These are phyloP conservation scores for Eucalyptus viminalis DNA, from an alignment of 345 rosid genomes.

Conservation along the genomic window DNA sequence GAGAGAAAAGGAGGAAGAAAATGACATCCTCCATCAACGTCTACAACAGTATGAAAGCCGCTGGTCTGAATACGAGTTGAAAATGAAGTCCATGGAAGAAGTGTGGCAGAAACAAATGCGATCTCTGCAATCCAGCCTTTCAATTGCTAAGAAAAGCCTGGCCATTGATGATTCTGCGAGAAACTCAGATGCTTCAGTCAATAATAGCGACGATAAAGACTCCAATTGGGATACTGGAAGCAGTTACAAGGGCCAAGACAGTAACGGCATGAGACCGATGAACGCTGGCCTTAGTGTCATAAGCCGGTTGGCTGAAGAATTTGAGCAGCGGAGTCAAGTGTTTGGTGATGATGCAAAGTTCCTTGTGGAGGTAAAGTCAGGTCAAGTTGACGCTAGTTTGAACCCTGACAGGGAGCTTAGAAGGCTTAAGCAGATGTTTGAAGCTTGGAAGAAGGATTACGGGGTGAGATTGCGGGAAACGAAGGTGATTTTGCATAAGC, in stretches of 20 bases:
- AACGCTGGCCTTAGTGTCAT: conserved; percentile 81
- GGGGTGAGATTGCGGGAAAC: conserved; percentile 76
- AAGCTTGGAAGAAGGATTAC: conserved; percentile 96
- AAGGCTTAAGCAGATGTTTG: conserved; percentile 92
- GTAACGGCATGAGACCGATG: conserved; percentile 73
- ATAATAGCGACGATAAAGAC: conserved; percentile 69
- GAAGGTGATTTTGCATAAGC: conserved; percentile 72
- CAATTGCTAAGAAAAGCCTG: conserved; percentile 95
- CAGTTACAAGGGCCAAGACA: conserved; percentile 43
- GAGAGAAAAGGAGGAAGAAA: conserved; percentile 93
- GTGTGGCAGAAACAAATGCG: conserved; percentile 99
- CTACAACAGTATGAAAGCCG: conserved; percentile 93
- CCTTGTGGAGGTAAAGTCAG: conserved; percentile 94
- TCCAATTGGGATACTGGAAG: conserved; percentile 53
- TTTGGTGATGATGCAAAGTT: conserved; percentile 95
- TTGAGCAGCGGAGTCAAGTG: conserved; percentile 93
- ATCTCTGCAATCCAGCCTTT: conserved; percentile 88
- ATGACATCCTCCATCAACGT: conserved; percentile 86
- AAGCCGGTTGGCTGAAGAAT: conserved; percentile 84
- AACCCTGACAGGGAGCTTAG: conserved; percentile 81
- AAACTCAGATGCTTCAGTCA: conserved; percentile 88
- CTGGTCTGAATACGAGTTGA: conserved; percentile 91
- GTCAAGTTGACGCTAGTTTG: conserved; percentile 91
- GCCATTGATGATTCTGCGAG: conserved; percentile 74
- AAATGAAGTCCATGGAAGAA: conserved; percentile 99